A percentile compares a stretch with the other conserved stretches of the same genome.
These are phyloP conservation scores for Vanrija sp. DNA, from an alignment of 1,284 basidiomycete genomes.

Conservation along the genomic window DNA sequence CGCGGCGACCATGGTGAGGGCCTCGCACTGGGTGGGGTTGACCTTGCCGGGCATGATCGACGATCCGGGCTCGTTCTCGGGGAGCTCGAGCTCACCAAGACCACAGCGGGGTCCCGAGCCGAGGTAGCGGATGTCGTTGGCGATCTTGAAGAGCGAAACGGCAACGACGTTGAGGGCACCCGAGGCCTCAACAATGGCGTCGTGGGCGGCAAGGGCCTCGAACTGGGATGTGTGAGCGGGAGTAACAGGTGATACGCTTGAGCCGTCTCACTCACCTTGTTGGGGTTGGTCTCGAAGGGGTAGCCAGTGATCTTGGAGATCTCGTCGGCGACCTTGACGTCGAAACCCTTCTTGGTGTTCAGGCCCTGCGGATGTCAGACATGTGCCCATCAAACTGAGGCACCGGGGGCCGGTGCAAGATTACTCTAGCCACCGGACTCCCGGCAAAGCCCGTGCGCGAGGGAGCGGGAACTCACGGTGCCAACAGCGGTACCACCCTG, in stretches of 20 bases:
- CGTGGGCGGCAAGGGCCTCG: constrained; percentile 93
- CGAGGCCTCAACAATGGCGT: constrained; percentile 94
- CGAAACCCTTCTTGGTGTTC: constrained; percentile 96
- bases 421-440: not conserved
- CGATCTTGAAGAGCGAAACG: constrained; percentile 97
- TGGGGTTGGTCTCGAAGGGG: constrained; percentile 91
- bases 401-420: not conserved
- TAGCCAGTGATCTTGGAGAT: constrained; percentile 88
- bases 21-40: constrained; percentile 99
- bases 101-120: constrained; percentile 97
- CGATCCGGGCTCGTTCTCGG: constrained; percentile 98
- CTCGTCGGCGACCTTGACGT: constrained; percentile 87
- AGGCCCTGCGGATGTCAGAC: constrained; percentile 61
- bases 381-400: not conserved
- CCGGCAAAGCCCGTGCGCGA: not conserved
- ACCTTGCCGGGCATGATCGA: constrained; percentile 99
- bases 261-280: constrained; percentile 64
- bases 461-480: constrained; percentile 60
- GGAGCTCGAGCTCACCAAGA: constrained; percentile 87
- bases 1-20: constrained; percentile 96
- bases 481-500: constrained; percentile 99
- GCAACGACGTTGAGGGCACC: constrained; percentile 94
- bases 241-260: not conserved
- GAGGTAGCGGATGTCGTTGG: constrained; percentile 97
- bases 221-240: constrained; percentile 57